Evolutionary conservation across 2,329 filamentous ascomycete species (phyloP).

Genomic region (Diaporthe capsici): DNA sequence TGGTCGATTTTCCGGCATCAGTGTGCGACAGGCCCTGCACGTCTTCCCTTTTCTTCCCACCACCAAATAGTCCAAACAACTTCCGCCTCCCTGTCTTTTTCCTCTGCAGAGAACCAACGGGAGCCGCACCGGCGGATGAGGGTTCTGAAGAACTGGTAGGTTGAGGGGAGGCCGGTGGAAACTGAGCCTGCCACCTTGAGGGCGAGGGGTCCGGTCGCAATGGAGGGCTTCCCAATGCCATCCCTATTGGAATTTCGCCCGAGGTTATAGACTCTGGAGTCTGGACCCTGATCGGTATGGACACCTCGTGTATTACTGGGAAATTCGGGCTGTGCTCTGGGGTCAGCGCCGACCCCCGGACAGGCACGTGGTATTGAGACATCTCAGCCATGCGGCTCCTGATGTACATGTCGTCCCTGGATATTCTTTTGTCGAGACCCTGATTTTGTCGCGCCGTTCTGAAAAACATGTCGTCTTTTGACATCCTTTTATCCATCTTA

Average conservation of each 20-base stretch:
- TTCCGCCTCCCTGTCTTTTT: slow-evolving; percentile 71
- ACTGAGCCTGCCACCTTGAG: slow-evolving; percentile 47
- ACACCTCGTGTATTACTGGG: slow-evolving; percentile 49
- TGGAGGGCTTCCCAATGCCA: slow-evolving; percentile 81
- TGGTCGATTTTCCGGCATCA: slow-evolving; percentile 45
- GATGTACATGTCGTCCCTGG: slow-evolving; percentile 58
- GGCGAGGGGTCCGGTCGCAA: slow-evolving; percentile 52
- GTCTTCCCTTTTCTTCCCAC: slow-evolving; percentile 56
- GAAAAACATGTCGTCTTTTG: slow-evolving; percentile 59
- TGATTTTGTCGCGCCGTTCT: slow-evolving; percentile 42
- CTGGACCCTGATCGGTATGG: slow-evolving; percentile 55
- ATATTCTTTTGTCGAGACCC: slow-evolving; percentile 57
- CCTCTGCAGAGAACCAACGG: slow-evolving; percentile 50
- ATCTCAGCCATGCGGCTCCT: slow-evolving; percentile 49
- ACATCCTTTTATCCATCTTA: slow-evolving; percentile 59
- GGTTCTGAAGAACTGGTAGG: slow-evolving; percentile 36
- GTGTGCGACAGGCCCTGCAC: slow-evolving; percentile 40
- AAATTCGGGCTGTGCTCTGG: slow-evolving; percentile 58
- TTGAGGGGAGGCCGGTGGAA: slow-evolving; percentile 42
- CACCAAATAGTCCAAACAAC: slow-evolving; percentile 68
- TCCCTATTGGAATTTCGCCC: slow-evolving; percentile 72
- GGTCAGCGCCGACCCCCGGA: slow-evolving; percentile 58
- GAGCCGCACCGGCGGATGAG: slow-evolving; percentile 23
- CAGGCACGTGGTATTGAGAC: slow-evolving; percentile 56
- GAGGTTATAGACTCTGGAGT: slow-evolving; percentile 61